These are phyloP conservation scores for Stromatinia cepivora DNA, from an alignment of 2,329 filamentous ascomycete genomes.

Conservation along the genomic window DNA sequence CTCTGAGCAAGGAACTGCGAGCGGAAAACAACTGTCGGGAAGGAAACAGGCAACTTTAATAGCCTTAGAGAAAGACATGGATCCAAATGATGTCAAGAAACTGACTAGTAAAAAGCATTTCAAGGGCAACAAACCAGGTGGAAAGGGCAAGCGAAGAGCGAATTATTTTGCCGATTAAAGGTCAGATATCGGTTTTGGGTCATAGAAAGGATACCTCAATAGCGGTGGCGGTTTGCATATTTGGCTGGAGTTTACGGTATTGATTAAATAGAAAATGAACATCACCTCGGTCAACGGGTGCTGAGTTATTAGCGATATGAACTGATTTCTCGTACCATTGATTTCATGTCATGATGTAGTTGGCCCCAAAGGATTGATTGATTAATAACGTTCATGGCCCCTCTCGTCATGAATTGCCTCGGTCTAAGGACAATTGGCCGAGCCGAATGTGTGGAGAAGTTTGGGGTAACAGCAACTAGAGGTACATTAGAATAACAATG, in stretches of 20 bases:
- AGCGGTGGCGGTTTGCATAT: constrained; percentile 14
- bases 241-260: constrained; percentile 16
- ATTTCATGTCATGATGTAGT: background rate
- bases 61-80: constrained; percentile 80
- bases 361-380: background rate
- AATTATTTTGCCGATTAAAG: constrained; percentile 41
- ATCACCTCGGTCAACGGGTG: background rate
- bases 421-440: constrained; percentile 26
- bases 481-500: background rate
- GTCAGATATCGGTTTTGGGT: constrained; percentile 22
- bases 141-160: constrained; percentile 47
- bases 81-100: constrained; percentile 71
- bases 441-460: constrained; percentile 31
- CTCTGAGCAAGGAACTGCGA: constrained; percentile 68
- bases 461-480: constrained; percentile 23
- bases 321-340: constrained; percentile 5
- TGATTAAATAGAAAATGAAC: constrained; percentile 16
- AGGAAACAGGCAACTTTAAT: constrained; percentile 79
- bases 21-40: constrained; percentile 71
- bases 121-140: constrained; percentile 69
- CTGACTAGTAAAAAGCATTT: constrained; percentile 86
- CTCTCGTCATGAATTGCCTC: constrained; percentile 27
- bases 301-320: background rate
- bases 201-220: constrained; percentile 23
- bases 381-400: background rate